These are phyloP conservation scores for Epichloe elymi DNA, from an alignment of 2,329 filamentous ascomycete species.

Conservation along the genomic window DNA sequence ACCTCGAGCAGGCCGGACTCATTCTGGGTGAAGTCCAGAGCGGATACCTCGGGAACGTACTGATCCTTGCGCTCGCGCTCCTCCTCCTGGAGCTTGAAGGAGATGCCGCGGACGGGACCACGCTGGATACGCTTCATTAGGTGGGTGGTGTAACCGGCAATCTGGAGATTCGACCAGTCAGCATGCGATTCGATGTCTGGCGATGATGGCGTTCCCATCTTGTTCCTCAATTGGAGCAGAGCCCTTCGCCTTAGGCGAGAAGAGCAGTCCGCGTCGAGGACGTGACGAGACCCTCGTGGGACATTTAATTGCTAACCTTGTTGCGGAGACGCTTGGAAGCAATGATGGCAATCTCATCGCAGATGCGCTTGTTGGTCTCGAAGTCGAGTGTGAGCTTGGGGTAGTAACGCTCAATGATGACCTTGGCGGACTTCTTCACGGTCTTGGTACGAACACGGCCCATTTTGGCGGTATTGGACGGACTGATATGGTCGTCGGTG, in stretches of 20 bases:
- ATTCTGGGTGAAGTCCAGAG: slow-evolving; percentile 93
- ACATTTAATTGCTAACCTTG: slow-evolving; percentile 54
- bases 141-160: slow-evolving; percentile 97
- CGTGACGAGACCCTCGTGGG: background rate
- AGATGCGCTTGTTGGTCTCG: slow-evolving; percentile 99
- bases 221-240: no score
- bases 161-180: slow-evolving; percentile 34
- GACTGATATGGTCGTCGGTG: slow-evolving; percentile 20
- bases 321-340: slow-evolving; percentile 98
- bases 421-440: slow-evolving; percentile 78
- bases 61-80: slow-evolving; percentile 99
- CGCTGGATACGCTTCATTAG: slow-evolving; percentile 99
- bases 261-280: background rate
- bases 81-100: slow-evolving; percentile 99
- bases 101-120: slow-evolving; percentile 98
- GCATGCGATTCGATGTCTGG: background rate
- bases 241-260: no score
- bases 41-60: slow-evolving; percentile 98
- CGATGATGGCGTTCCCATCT: background rate
- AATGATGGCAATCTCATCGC: slow-evolving; percentile 99
- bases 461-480: slow-evolving; percentile 46
- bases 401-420: slow-evolving; percentile 98
- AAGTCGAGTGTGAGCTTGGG: slow-evolving; percentile 98
- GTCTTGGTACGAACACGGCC: slow-evolving; percentile 60
- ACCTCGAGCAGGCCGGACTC: slow-evolving; percentile 91